Percentiles rank a stretch among this genome's conserved stretches.
These are phyloP conservation scores for Pulicaria dysenterica DNA, from an alignment of 129 eudicot species.

Conservation along the genomic window DNA sequence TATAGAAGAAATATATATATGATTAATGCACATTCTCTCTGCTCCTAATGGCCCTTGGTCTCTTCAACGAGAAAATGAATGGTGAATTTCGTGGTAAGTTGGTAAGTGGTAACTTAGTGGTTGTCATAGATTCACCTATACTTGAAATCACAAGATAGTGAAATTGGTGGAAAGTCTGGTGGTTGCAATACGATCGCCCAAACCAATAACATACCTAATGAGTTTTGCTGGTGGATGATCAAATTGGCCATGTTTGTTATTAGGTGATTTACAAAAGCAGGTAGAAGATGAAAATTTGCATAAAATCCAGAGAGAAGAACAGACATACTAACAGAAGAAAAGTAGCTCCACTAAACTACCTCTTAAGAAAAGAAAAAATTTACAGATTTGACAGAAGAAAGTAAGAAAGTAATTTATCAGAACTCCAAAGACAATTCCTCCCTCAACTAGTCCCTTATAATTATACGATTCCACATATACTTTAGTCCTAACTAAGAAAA, in stretches of 20 bases:
- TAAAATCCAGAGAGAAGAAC: no score
- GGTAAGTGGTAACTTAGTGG: slow-evolving; percentile 4
- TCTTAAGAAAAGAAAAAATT: no score
- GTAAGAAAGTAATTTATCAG: no score
- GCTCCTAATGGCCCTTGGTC: neutral
- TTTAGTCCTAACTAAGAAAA: slow-evolving; percentile 2
- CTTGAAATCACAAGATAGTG: neutral
- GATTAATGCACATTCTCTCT: slow-evolving; percentile 5
- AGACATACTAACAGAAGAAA: no score
- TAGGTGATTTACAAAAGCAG: no score
- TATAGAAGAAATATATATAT: neutral
- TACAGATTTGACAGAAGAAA: no score
- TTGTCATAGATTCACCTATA: neutral
- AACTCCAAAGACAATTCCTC: slow-evolving; percentile 12
- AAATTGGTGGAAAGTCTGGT: neutral
- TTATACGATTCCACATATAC: no score
- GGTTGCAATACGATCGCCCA: neutral
- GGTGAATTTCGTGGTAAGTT: neutral
- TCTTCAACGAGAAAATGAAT: neutral
- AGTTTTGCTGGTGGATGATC: slow-evolving; percentile 1
- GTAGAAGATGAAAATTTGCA: no score
- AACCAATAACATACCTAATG: neutral
- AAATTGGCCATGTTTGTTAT: no score
- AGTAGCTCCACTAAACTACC: no score
- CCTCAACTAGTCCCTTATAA: no score